phyloP scores from a whole-genome alignment of 768 basidiomycete genomes.

The Crucibulum laeve region DNA sequence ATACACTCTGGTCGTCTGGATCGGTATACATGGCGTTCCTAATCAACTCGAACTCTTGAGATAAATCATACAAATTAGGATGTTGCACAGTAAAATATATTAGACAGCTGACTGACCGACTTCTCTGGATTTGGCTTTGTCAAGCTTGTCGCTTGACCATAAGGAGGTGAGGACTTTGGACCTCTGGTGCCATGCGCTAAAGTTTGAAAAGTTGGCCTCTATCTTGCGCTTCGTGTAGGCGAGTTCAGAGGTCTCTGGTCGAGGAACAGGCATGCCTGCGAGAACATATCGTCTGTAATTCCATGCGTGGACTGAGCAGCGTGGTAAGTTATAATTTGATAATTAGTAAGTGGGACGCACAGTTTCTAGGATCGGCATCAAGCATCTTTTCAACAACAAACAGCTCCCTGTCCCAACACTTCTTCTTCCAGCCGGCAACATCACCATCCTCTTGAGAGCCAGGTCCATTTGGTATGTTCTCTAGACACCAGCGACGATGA shows the following conservation, averaged over 20 bases:
- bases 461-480: slow-evolving; percentile 77
- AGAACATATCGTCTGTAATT: slow-evolving; percentile 88
- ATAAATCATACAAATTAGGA: slow-evolving; percentile 1
- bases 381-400: slow-evolving; percentile 90
- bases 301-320: slow-evolving; percentile 83
- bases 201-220: slow-evolving; percentile 92
- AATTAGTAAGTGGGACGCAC: slow-evolving; percentile 42
- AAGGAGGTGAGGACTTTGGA: slow-evolving; percentile 71
- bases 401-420: slow-evolving; percentile 83
- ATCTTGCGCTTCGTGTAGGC: slow-evolving; percentile 89
- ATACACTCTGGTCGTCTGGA: slow-evolving; percentile 93
- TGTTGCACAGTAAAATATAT: background rate
- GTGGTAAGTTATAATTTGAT: background rate
- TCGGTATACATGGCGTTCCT: slow-evolving; percentile 95
- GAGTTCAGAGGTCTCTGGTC: slow-evolving; percentile 64
- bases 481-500: slow-evolving; percentile 92
- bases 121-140: slow-evolving; percentile 54
- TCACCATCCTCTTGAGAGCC: slow-evolving; percentile 37
- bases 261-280: slow-evolving; percentile 56
- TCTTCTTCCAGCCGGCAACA: slow-evolving; percentile 65
- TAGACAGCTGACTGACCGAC: slow-evolving; percentile 48
- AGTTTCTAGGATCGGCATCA: slow-evolving; percentile 87
- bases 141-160: slow-evolving; percentile 56
- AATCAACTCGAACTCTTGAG: slow-evolving; percentile 85
- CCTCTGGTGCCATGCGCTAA: slow-evolving; percentile 98